Conservation (phyloP, 352 stramenopile species). For the Pythium angustatum region DNA sequence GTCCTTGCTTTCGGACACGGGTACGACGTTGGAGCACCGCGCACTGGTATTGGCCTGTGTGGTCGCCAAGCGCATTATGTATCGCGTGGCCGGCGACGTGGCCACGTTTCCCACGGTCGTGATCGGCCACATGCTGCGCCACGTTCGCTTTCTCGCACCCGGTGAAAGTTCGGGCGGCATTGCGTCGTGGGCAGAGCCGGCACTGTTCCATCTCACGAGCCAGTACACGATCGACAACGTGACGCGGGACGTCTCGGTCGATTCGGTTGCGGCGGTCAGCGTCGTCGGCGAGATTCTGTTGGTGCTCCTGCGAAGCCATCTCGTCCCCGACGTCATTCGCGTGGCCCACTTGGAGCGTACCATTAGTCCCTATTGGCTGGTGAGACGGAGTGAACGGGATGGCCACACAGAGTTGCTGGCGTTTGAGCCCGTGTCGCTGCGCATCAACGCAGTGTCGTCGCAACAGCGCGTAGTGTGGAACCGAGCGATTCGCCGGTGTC, state of each 20-base stretch:
- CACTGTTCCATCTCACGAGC: slow-evolving; percentile 45
- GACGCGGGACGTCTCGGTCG: slow-evolving; percentile 39
- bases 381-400: background rate
- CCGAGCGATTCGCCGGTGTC: slow-evolving; percentile 57
- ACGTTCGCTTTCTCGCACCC: slow-evolving; percentile 36
- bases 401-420: slow-evolving; percentile 16
- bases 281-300: slow-evolving; percentile 60
- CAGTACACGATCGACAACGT: slow-evolving; percentile 51
- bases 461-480: slow-evolving; percentile 61
- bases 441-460: slow-evolving; percentile 1
- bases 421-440: background rate
- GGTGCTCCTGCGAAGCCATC: slow-evolving; percentile 40
- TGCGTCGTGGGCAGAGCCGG: slow-evolving; percentile 35
- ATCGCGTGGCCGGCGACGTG: slow-evolving; percentile 40
- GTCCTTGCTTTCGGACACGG: background rate
- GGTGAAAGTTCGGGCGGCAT: background rate
- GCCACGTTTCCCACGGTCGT: slow-evolving; percentile 42
- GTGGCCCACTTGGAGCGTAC: slow-evolving; percentile 35
- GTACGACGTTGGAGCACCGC: background rate
- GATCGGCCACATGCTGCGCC: slow-evolving; percentile 42
- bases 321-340: slow-evolving; percentile 28
- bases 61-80: slow-evolving; percentile 44
- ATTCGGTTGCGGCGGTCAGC: slow-evolving; percentile 37
- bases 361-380: slow-evolving; percentile 55
- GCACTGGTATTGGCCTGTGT: slow-evolving; percentile 21